Evolutionary conservation across 192 early-diverging fungal genomes (phyloP).

Genomic region (Polychytrium aggregatum): DNA sequence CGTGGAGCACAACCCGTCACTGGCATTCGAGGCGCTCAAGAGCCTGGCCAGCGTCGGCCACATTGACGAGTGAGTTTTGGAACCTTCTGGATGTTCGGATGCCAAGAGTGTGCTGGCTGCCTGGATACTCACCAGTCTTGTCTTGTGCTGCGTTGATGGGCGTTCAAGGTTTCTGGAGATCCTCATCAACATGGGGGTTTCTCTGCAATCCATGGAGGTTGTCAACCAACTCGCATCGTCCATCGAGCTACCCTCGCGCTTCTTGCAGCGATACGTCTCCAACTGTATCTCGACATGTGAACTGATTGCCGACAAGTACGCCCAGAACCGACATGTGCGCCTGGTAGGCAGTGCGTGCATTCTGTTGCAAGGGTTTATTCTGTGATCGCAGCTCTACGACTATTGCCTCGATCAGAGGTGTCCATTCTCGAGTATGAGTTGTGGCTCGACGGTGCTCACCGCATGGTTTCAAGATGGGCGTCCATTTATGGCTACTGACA

Average conservation of each 20-base stretch:
- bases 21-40: conserved; percentile 22
- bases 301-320: conserved; percentile 7
- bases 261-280: conserved; percentile 13
- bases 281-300: conserved; percentile 15
- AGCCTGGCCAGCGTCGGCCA: conserved; percentile 11
- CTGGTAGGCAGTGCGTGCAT: too few relatives aligned
- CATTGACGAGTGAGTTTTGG: conserved; percentile 20
- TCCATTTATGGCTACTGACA: too few relatives aligned
- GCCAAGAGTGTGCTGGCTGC: too few relatives aligned
- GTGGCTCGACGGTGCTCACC: too few relatives aligned
- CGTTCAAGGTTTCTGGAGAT: conserved; percentile 7
- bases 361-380: too few relatives aligned
- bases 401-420: too few relatives aligned
- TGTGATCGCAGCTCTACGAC: too few relatives aligned
- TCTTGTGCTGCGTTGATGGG: too few relatives aligned
- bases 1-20: conserved; percentile 31
- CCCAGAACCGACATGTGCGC: conserved; percentile 21
- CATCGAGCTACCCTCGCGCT: conserved; percentile 8
- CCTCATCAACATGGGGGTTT: conserved; percentile 11
- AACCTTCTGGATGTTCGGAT: too few relatives aligned
- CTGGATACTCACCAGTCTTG: too few relatives aligned
- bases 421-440: too few relatives aligned
- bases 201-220: conserved; percentile 20
- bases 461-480: too few relatives aligned
- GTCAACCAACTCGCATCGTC: conserved; percentile 19